A percentile compares a stretch with the other conserved stretches of the same genome.
phyloP scores from a whole-genome alignment of 73 alveolate genomes.

The Loxodes magnus region DNA sequence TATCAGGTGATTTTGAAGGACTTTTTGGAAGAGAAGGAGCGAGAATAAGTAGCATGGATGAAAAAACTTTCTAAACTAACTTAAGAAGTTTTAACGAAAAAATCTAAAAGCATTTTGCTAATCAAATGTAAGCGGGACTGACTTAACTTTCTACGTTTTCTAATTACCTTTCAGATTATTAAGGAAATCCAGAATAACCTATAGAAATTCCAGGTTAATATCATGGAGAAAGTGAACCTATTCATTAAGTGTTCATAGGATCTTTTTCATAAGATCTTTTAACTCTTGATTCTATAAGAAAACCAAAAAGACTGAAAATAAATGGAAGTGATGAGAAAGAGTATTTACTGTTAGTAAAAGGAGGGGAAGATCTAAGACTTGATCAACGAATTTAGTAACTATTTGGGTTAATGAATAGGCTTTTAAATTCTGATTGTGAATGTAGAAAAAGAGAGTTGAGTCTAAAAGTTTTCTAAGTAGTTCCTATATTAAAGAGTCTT shows the following conservation, averaged over 20 bases:
- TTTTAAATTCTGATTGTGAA: conserved; percentile 62
- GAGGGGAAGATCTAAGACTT: conserved; percentile 95
- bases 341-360: conserved; percentile 83
- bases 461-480: conserved; percentile 81
- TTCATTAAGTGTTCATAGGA: conserved; percentile 61
- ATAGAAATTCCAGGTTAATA: conserved; percentile 82
- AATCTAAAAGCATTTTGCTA: conserved; percentile 33
- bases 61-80: conserved; percentile 21
- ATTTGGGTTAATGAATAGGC: conserved; percentile 84
- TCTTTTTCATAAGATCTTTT: conserved; percentile 75
- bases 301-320: conserved; percentile 87
- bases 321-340: conserved; percentile 95
- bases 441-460: conserved; percentile 65
- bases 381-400: conserved; percentile 93
- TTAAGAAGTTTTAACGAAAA: conserved; percentile 32
- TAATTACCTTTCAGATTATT: conserved; percentile 75
- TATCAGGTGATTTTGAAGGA: conserved; percentile 32
- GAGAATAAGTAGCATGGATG: conserved; percentile 18
- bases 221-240: conserved; percentile 58
- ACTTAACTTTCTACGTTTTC: conserved; percentile 73
- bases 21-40: conserved; percentile 42
- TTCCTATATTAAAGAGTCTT: conserved; percentile 89
- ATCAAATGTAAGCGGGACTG: conserved; percentile 44
- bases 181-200: conserved; percentile 48
- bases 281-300: conserved; percentile 81